Evolutionary conservation across 306 rosid species (phyloP), one percentile per base, ranked within the genome.

Genomic region (Delonix regia): DNA sequence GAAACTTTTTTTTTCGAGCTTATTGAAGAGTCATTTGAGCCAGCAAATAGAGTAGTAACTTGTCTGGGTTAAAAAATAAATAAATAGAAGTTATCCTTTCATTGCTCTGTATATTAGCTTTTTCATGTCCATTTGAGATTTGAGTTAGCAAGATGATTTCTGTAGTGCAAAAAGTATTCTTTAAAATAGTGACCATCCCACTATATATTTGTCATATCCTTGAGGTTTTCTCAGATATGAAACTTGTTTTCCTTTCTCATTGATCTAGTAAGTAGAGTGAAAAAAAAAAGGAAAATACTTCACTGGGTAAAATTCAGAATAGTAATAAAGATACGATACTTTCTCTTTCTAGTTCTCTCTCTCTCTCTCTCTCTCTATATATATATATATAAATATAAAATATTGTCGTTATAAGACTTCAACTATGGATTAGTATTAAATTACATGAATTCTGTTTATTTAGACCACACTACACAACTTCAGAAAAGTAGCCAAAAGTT

Each of bases 1-100:
- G 56, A 67, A 9, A 74, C 69, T 63, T 45, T 11, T 66, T 80
- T 30, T 38, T 63, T 57, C 39, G 78, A 28, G 41, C 13, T n/a
- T 22, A 2, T 69, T n/a, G 16, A 45, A 22, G 49, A 12, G 18
- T 60, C 47, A n/a, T 70, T 38, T 69, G 60, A 75, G 65, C 48
- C 11, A 42, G 44, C 42, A 57, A 71, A 63, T 22, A 71, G 65
- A 71, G 72, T 75, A 49, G 6, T 41, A 70, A 61, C 16, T 47
- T 73, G 63, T 71, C 24, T 44, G 1, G 24, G 57, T 63, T 1
- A 71, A 70, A 64, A 36, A 7, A 5, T 13, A 3, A 14, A 12
- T 6, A 36, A 0, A 36, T 36, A 7, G 4, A 4, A n/a, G n/a
- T 36, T 36, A 36, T 36, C 41, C 41, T 8, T 36, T 73, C 18